A percentile compares a stretch with the other conserved stretches of the same genome.
phyloP scores from a whole-genome alignment of 305 asterid genomes.

The Fraxinus latifolia region DNA sequence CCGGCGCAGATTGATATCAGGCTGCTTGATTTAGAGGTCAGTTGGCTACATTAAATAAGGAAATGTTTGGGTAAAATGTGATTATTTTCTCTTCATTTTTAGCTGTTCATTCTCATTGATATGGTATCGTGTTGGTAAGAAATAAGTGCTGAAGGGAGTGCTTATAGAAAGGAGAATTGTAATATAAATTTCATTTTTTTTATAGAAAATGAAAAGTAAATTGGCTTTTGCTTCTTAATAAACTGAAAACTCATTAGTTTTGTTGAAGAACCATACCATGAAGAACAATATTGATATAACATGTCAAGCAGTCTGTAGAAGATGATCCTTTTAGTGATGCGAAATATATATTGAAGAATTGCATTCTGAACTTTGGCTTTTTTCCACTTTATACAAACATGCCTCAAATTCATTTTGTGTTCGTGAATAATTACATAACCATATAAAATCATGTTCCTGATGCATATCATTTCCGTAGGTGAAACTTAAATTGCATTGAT shows the following conservation, averaged over 20 bases:
- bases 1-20: conserved; percentile 4
- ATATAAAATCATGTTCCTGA: not conserved
- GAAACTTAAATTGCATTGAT: not conserved
- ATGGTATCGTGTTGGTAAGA: not conserved
- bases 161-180: not conserved
- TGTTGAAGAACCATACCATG: not conserved
- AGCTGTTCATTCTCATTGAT: not conserved
- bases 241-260: not conserved
- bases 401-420: not conserved
- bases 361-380: not conserved
- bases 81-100: not conserved
- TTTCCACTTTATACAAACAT: not conserved
- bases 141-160: conserved; percentile 14
- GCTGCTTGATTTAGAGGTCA: conserved; percentile 15
- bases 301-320: not conserved
- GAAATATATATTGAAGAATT: not conserved
- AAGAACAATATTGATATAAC: not conserved
- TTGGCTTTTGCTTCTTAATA: not conserved
- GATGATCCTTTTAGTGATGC: not conserved
- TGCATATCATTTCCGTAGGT: not conserved
- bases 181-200: not conserved
- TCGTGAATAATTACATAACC: not conserved
- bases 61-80: conserved; percentile 14
- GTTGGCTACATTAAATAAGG: conserved; percentile 4
- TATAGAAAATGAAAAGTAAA: conserved; percentile 4